Base-by-base conservation (phyloP, 345 rosid species). In the Acer negundo region DNA sequence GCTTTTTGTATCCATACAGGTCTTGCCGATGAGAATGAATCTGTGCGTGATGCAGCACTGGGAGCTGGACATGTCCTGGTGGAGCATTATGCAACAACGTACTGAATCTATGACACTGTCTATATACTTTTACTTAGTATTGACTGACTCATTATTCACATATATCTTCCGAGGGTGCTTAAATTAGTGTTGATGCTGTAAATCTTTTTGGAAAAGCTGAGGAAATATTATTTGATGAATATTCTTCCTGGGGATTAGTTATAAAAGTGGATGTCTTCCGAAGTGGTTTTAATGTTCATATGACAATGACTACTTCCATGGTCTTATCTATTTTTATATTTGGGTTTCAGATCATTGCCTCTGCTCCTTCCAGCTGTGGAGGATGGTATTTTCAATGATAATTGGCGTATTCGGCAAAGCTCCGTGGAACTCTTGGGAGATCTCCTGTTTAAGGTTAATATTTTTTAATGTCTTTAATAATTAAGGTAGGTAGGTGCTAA, bases 351-450 rank as follows among this genome's bases (percentile, higher is more conserved):
- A 87, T 89, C 99, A 22, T 89, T 96, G 77, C 97, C 95, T 70
- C 95, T 94, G 78, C 98, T 96, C 70, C 99, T 96, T 86, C 99
- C 99, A 40, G 98, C 98, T 77, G 98, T 94, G 73, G 99, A 96
- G 82, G 99, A 96, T 86, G 99, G 99, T 51, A 96, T 96, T 78
- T 94, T 92, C 76, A 92, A 91, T 75, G 99, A 96, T 80, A 96
- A 75, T 88, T 96, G 99, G 99, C 95, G 99, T 79, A 94, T 96
- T 72, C 91, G 98, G 70, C 99, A 96, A 87, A 96, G 99, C 86
- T 96, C 99, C 65, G 99, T 96, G 10, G 99, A 96, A 81, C 86
- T 96, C 74, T 87, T 96, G 75, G 99, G 99, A 75, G 99, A 96
- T 85, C 92, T 96, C 66, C 80, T 96, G 84, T 96, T 96, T 82